These are phyloP conservation scores for Diutina scorzettiae DNA, from an alignment of 1,139 yeast genomes.

Conservation along the genomic window DNA sequence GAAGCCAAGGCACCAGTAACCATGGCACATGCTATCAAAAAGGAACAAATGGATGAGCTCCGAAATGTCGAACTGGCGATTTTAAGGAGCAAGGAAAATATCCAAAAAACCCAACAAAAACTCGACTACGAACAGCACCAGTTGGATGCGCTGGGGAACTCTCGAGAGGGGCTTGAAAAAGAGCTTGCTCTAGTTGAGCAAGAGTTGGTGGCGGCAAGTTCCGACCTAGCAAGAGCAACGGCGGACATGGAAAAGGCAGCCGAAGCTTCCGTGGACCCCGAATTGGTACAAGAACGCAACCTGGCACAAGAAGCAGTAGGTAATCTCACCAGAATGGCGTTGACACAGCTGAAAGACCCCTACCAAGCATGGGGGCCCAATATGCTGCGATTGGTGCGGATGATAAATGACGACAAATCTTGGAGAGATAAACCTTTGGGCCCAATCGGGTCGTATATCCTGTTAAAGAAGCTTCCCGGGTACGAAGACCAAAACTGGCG, in stretches of 20 bases:
- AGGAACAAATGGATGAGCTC: not conserved
- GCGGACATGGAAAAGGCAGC: slow-evolving; percentile 10
- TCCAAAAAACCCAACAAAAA: slow-evolving; percentile 16
- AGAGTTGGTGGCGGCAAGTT: slow-evolving; percentile 9
- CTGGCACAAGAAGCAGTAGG: not conserved
- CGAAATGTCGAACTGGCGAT: not conserved
- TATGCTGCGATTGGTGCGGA: slow-evolving; percentile 29
- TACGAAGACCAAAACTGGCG: slow-evolving; percentile 45
- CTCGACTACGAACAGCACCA: slow-evolving; percentile 21
- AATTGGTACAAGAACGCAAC: slow-evolving; percentile 7
- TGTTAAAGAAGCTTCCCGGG: slow-evolving; percentile 28
- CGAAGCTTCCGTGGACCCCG: slow-evolving; percentile 12
- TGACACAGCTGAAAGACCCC: slow-evolving; percentile 12
- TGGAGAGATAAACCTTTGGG: slow-evolving; percentile 60
- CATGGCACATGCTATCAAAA: too few species aligned
- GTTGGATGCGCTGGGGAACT: slow-evolving; percentile 29
- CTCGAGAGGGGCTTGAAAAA: slow-evolving; percentile 12
- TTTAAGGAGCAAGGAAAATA: slow-evolving; percentile 14
- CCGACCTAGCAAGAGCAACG: slow-evolving; percentile 10
- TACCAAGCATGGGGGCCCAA: slow-evolving; percentile 37
- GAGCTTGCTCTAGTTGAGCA: slow-evolving; percentile 7
- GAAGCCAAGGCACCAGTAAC: not conserved
- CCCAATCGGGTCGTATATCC: slow-evolving; percentile 60
- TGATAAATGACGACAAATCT: slow-evolving; percentile 22
- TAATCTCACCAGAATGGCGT: not conserved